Evolutionary conservation across 2,329 filamentous ascomycete genomes (phyloP).

Genomic region (Cordyceps cicadae): DNA sequence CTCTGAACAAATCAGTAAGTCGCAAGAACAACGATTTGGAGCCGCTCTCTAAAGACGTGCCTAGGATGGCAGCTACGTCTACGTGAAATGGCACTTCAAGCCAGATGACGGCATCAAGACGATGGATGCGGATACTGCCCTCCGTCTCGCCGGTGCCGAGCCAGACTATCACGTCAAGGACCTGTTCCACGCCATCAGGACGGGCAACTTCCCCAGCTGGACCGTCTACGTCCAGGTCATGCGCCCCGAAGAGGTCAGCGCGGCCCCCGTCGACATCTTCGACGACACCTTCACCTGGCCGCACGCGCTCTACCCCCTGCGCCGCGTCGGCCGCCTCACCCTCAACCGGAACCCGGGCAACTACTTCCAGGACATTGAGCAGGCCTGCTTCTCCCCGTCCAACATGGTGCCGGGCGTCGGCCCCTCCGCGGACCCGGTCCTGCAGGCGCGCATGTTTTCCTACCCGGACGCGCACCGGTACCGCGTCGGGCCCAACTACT

Average conservation of each 20-base stretch:
- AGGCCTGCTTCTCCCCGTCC: slow-evolving; percentile 57
- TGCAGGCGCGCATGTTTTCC: slow-evolving; percentile 52
- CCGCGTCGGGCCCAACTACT: slow-evolving; percentile 44
- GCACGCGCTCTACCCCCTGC: slow-evolving; percentile 51
- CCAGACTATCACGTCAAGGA: slow-evolving; percentile 40
- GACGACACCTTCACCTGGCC: slow-evolving; percentile 66
- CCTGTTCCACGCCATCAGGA: slow-evolving; percentile 12
- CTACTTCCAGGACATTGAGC: slow-evolving; percentile 63
- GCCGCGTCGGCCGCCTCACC: slow-evolving; percentile 52
- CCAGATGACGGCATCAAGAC: slow-evolving; percentile 38
- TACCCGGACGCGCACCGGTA: slow-evolving; percentile 57
- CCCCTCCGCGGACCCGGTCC: slow-evolving; percentile 53
- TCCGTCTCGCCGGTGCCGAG: slow-evolving; percentile 31
- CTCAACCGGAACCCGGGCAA: slow-evolving; percentile 51
- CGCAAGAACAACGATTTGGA: too few species aligned
- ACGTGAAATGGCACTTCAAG: slow-evolving; percentile 42
- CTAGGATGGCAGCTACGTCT: slow-evolving; percentile 39
- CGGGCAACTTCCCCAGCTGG: slow-evolving; percentile 50
- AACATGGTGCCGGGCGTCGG: slow-evolving; percentile 57
- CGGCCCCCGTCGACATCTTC: slow-evolving; percentile 54
- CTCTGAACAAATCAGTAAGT: slow-evolving; percentile 25
- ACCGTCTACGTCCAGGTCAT: slow-evolving; percentile 56
- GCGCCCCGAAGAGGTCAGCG: slow-evolving; percentile 51
- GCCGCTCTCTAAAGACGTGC: too few species aligned
- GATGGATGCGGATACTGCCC: slow-evolving; percentile 31